A percentile compares a stretch with the other conserved stretches of the same genome.
These are phyloP conservation scores for Ampelomyces quisqualis DNA, from an alignment of 2,329 filamentous ascomycete genomes.

Conservation along the genomic window DNA sequence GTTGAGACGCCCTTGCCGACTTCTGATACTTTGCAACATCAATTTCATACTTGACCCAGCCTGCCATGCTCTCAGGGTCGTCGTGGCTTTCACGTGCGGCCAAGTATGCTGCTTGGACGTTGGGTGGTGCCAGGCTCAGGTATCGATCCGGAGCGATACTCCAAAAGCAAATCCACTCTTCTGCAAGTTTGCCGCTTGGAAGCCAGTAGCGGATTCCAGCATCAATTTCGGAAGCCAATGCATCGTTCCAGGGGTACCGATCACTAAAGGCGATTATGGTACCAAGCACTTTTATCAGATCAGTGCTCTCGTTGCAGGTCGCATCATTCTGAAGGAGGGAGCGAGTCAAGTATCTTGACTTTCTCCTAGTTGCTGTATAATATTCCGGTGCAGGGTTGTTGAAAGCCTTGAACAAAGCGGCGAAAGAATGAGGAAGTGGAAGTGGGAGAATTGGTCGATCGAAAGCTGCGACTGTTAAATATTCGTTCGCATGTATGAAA, in stretches of 20 bases:
- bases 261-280: background rate
- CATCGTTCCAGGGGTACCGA: background rate
- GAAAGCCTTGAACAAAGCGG: background rate
- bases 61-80: background rate
- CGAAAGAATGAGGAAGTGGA: background rate
- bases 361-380: background rate
- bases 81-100: background rate
- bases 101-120: slow-evolving; percentile 3
- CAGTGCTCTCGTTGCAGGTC: background rate
- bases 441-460: too few species aligned
- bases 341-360: background rate
- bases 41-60: background rate
- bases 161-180: slow-evolving; percentile 7
- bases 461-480: too few species aligned
- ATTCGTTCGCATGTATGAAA: too few species aligned
- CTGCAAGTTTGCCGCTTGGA: slow-evolving; percentile 1
- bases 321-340: background rate
- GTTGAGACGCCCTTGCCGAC: too few species aligned
- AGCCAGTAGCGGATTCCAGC: slow-evolving; percentile 8
- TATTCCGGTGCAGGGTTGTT: background rate
- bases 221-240: background rate
- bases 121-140: background rate
- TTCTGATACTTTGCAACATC: too few species aligned
- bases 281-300: background rate
- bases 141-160: background rate